Percentiles rank a stretch among this genome's conserved stretches.
phyloP scores from a whole-genome alignment of 148 eudicot species.

The Amaranthus hypochondriacus region DNA sequence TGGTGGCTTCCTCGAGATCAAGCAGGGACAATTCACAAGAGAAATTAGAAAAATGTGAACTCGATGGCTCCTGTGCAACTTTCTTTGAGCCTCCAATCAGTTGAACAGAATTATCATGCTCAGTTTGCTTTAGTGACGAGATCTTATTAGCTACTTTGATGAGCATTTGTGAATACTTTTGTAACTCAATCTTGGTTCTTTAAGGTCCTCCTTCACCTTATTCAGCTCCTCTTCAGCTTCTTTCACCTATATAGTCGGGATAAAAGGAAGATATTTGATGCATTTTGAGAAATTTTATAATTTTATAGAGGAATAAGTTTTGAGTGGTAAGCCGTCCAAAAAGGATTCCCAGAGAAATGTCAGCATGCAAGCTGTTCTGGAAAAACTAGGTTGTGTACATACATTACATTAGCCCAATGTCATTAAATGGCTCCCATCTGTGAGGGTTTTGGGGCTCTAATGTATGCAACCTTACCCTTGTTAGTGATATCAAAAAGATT shows the following conservation, averaged over 20 bases:
- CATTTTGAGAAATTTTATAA: too few species aligned
- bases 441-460: too few species aligned
- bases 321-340: too few species aligned
- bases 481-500: too few species aligned
- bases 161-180: slow-evolving; percentile 38
- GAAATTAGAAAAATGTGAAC: slow-evolving; percentile 31
- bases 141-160: slow-evolving; percentile 37
- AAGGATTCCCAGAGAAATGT: too few species aligned
- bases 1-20: slow-evolving; percentile 67
- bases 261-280: too few species aligned
- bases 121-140: slow-evolving; percentile 43
- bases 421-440: too few species aligned
- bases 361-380: too few species aligned
- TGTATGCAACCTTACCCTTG: too few species aligned
- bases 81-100: slow-evolving; percentile 42
- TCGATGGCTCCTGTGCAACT: slow-evolving; percentile 34
- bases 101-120: slow-evolving; percentile 52
- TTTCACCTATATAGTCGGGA: slow-evolving; percentile 33
- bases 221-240: slow-evolving; percentile 48
- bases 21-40: slow-evolving; percentile 51
- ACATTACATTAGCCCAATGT: too few species aligned
- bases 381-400: too few species aligned
- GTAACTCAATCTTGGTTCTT: slow-evolving; percentile 31
- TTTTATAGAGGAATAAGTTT: too few species aligned
- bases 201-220: slow-evolving; percentile 41